These are phyloP conservation scores for Polygonum maritimum DNA, from an alignment of 148 eudicot genomes.

Conservation along the genomic window DNA sequence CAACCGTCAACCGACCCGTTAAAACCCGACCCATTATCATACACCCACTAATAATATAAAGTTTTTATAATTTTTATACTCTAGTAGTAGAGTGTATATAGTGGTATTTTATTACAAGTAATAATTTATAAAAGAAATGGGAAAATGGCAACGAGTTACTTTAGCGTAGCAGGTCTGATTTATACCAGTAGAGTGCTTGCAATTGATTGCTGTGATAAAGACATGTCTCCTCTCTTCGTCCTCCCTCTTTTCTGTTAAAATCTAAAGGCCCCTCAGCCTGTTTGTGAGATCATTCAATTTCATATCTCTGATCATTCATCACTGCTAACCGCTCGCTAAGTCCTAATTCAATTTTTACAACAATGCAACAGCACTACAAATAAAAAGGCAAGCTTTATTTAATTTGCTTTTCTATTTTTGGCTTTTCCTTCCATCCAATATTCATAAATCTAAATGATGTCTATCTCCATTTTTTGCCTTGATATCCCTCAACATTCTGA, in stretches of 20 bases:
- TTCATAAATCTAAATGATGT: conserved; percentile 1
- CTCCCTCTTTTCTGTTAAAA: conserved; percentile 8
- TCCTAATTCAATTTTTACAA: background rate
- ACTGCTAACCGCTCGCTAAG: background rate
- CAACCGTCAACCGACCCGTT: no score
- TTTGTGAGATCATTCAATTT: conserved; percentile 6
- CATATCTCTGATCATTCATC: conserved; percentile 15
- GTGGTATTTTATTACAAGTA: no score
- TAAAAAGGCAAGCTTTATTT: background rate
- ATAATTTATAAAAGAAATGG: no score
- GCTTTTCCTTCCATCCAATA: conserved; percentile 7
- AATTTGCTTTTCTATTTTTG: background rate
- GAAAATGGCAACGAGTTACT: background rate
- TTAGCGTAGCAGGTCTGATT: conserved; percentile 10
- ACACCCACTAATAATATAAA: no score
- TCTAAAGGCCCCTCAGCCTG: background rate
- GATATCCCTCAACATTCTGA: conserved; percentile 18
- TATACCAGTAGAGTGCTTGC: conserved; percentile 15
- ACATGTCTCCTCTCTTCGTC: conserved; percentile 23
- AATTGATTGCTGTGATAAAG: conserved; percentile 27
- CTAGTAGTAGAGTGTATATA: no score
- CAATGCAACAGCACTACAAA: background rate
- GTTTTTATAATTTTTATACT: no score
- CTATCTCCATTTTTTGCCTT: conserved; percentile 17
- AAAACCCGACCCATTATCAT: no score